Evolutionary conservation across 2,329 filamentous ascomycete species (phyloP).

Genomic region (Rutstroemia sydowiana): DNA sequence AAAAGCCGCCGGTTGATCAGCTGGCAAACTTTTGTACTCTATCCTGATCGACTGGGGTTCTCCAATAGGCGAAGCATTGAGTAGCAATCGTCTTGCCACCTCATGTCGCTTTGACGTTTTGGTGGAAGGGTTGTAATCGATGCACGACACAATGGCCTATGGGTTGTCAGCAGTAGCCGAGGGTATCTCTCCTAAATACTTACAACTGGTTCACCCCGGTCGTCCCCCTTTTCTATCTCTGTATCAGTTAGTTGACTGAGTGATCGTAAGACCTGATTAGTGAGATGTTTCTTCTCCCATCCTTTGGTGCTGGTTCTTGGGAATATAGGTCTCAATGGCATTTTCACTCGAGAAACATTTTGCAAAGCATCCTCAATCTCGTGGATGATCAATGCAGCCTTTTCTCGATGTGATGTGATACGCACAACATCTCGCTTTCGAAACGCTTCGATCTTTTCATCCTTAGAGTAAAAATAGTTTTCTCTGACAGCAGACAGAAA

Average conservation of each 20-base stretch:
- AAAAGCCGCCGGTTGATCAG: slow-evolving; percentile 13
- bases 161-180: slow-evolving; percentile 4
- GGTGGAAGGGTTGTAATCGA: slow-evolving; percentile 10
- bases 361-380: slow-evolving; percentile 19
- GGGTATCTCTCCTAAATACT: slow-evolving; percentile 9
- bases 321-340: slow-evolving; percentile 18
- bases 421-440: slow-evolving; percentile 21
- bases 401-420: slow-evolving; percentile 22
- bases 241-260: slow-evolving; percentile 25
- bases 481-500: slow-evolving; percentile 21
- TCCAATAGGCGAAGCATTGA: slow-evolving; percentile 16
- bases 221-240: slow-evolving; percentile 15
- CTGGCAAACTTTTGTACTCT: slow-evolving; percentile 10
- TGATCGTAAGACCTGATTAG: slow-evolving; percentile 14
- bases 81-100: slow-evolving; percentile 21
- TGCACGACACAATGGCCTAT: slow-evolving; percentile 13
- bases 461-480: slow-evolving; percentile 14
- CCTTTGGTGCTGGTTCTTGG: slow-evolving; percentile 3
- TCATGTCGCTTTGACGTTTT: slow-evolving; percentile 15
- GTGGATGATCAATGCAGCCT: slow-evolving; percentile 18
- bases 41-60: slow-evolving; percentile 15
- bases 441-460: slow-evolving; percentile 26
- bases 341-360: slow-evolving; percentile 13
- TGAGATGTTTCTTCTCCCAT: slow-evolving; percentile 12
- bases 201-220: neutral